Conservation (phyloP, 805 yeast species). For the Torulaspora quercuum region DNA sequence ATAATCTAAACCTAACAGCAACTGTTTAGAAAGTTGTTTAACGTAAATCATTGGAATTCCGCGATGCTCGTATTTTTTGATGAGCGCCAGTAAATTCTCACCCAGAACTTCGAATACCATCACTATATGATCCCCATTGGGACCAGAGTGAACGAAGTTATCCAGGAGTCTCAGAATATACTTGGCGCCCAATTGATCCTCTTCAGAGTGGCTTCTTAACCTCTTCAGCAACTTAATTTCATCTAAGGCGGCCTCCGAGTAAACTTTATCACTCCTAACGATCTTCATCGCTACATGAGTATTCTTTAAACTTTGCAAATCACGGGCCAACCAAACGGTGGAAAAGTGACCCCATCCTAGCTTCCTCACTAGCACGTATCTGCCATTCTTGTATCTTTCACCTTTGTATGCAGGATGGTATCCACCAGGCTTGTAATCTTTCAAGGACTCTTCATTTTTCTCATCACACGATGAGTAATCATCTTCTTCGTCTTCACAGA, state of each 20-base stretch:
- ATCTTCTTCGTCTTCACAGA: conserved; percentile 27
- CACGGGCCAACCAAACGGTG: conserved; percentile 87
- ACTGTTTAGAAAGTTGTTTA: conserved; percentile 77
- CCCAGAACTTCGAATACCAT: conserved; percentile 98
- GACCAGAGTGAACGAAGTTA: conserved; percentile 80
- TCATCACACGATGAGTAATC: conserved; percentile 39
- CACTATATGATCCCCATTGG: conserved; percentile 88
- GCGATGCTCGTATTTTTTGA: conserved; percentile 69
- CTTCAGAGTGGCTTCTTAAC: conserved; percentile 43
- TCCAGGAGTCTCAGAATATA: conserved; percentile 80
- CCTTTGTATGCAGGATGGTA: conserved; percentile 93
- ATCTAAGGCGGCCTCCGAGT: conserved; percentile 91
- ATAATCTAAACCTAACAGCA: conserved; percentile 61
- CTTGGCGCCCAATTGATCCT: conserved; percentile 71
- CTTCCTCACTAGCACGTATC: conserved; percentile 79
- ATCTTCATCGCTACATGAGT: conserved; percentile 91
- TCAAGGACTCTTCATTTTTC: conserved; percentile 75
- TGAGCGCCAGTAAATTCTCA: conserved; percentile 82
- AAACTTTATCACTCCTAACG: conserved; percentile 85
- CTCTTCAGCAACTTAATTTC: conserved; percentile 78
- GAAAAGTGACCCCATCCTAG: conserved; percentile 99
- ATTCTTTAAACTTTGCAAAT: conserved; percentile 41
- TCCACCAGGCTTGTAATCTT: conserved; percentile 89
- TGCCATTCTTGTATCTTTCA: conserved; percentile 70
- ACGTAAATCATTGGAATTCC: conserved; percentile 77